Base-by-base conservation (phyloP, 2,329 filamentous ascomycete genomes). In the Colletotrichum viniferum region DNA sequence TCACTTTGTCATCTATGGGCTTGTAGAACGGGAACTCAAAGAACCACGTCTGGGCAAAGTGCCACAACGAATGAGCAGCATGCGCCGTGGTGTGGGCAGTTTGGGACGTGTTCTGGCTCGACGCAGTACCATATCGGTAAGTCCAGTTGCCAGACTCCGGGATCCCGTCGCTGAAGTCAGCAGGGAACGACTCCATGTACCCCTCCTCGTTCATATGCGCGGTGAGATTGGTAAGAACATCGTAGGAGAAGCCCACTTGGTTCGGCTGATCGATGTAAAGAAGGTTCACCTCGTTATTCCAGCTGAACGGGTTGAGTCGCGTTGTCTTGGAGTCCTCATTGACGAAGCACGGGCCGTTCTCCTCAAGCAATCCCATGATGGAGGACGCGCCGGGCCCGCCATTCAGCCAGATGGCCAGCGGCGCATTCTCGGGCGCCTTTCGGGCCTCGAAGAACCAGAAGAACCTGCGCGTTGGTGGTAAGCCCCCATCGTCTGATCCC, bases 181-280 rank as follows among this genome's bases (percentile, higher is more conserved):
- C 78, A 16, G 81, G 77, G 73, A 70, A 43, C 24, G 74, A 65
- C 3, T 69, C 30, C 7, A 61, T 36, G 26, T 18, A 24, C 38
- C 52, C 60, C 2, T 76, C 48, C 7, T 55, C 70, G 10, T 24
- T 81, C 58, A 82, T 82, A 26, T 85, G 78, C 26, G 90, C 80
- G 4, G 90, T 90, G 21, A 87, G 84, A 77, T 93, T 93, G n/a
- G 87, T 89, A 13, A 86, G 81, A 10, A 87, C 87, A 79, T 94
- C 93, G 78, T 89, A 90, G 2, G 90, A 92, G 76, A 92, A 90
- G 52, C 90, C 89, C 12, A 93, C 88, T 81, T 93, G 91, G 64
- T 91, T 90, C 10, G 91, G 91, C 82, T 88, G 87, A 80, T 89
- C 85, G 72, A 87, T 83, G 74, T 85, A 87, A 7, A 87, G 78